Base-by-base conservation (phyloP, 345 rosid genomes). In the Eucalyptus cloeziana region DNA sequence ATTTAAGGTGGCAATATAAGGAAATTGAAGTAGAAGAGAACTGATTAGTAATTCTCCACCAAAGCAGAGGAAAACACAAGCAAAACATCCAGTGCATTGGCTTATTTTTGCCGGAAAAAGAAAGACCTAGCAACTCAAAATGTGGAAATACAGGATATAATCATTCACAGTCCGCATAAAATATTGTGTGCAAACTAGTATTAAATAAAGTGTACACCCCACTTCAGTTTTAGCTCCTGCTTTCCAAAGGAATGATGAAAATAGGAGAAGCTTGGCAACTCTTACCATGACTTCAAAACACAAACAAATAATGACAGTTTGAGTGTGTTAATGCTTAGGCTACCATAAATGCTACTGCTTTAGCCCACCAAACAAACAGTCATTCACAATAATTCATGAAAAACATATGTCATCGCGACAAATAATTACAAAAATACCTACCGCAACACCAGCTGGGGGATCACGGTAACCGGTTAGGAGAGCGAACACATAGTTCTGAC, bases 371-470 rank as follows among this genome's bases (percentile, higher is more conserved):
- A 40, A 71, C 45, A 37, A 37, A 76, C 3, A 3, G 45, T 40
- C 83, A 76, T 21, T 40, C 47, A 37, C 14, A 1, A 76, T 64
- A n/a, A 64, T 76, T 76, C 45, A 76, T 19, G 83, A 76, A 10
- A 37, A 71, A 76, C 27, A 71, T 16, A 17, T 5, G 27, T 76
- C 47, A 5, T 76, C 27, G 1, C 2, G 0, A 40, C 13, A 21
- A 37, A 76, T 10, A 76, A 37, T 76, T 22, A 76, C 45, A 79
- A 52, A 50, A 47, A 62, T n/a, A 88, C 64, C 79, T 71, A 97
- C 99, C 90, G 92, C 88, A 89, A 98, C 95, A 88, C 99, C 99
- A 91, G 99, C 99, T 91, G 99, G 99, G 91, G 99, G 99, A 89
- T 98, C 99, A 89, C 91, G 99, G 89, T 98, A 98, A 90, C 99